Base-by-base conservation (phyloP, 2,329 filamentous ascomycete genomes). In the Nothomitra cinnamomea region DNA sequence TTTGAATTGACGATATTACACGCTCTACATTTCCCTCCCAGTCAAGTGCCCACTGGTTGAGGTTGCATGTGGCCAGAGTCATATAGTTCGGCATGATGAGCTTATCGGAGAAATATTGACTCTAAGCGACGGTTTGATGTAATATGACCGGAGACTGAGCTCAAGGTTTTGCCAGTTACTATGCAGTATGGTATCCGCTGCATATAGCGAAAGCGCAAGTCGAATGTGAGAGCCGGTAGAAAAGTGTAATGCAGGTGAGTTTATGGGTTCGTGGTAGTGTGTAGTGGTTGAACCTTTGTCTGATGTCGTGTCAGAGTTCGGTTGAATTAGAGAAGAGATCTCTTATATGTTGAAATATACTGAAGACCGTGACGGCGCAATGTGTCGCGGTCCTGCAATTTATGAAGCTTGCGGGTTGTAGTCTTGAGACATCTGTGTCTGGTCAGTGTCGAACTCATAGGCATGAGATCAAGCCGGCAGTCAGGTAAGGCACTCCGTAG, bases 11-110 rank as follows among this genome's bases (percentile, higher is more conserved):
- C 62, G 82, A 71, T 17, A 80, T 72, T 57, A 85, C 84, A 17
- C 82, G 71, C 50, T 74, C 70, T 1, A 71, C 65, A 61, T 86
- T 86, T 38, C 80, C 80, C 57, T 76, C 70, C 59, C 77, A 83
- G 61, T 83, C 80, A 6, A 83, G 70, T 52, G 76, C 62, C 67
- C 67, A 69, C 58, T 69, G 67, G 57, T 69, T 69, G 25, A 69
- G 62, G 52, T 57, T 59, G 55, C 64, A 48, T 15, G 43, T 48
- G 28, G 21, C 21, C 28, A 48, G 64, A n/a, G 62, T 63, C 13
- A 63, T 61, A 2, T 65, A 10, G 10, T 32, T 4, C 5, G 5
- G 58, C 41, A 22, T 43, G 13, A 13, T 43, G n/a, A 43, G 21
- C n/a, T n/a, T n/a, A n/a, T n/a, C 17, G 7, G 41, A 43, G 17